phyloP scores from a whole-genome alignment of 1,284 basidiomycete species.

The Phellopilus nigrolimitatus region DNA sequence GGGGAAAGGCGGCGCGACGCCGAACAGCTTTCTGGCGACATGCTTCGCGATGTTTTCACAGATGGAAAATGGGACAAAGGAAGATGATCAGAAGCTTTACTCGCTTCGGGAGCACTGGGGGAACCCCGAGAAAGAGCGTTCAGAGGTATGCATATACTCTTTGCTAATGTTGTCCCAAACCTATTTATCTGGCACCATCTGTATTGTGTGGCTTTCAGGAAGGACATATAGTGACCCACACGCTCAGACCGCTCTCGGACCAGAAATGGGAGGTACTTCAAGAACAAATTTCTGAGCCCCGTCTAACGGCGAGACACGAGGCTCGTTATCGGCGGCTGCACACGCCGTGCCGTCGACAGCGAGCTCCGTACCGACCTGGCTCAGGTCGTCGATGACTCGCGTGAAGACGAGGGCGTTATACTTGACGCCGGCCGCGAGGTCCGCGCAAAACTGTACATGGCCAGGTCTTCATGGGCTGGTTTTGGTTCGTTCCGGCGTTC shows the following conservation, averaged over 20 bases:
- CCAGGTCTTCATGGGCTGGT: slow-evolving; percentile 74
- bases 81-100: slow-evolving; percentile 76
- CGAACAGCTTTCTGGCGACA: slow-evolving; percentile 35
- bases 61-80: slow-evolving; percentile 59
- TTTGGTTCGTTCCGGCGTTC: slow-evolving; percentile 81
- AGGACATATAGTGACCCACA: slow-evolving; percentile 39
- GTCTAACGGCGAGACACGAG: slow-evolving; percentile 29
- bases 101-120: slow-evolving; percentile 43
- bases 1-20: slow-evolving; percentile 35
- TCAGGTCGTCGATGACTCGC: slow-evolving; percentile 14
- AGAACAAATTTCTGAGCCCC: slow-evolving; percentile 31
- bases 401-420: slow-evolving; percentile 42
- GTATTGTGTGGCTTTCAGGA: slow-evolving; percentile 28
- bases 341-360: slow-evolving; percentile 36
- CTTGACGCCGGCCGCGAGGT: slow-evolving; percentile 69
- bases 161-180: slow-evolving; percentile 2
- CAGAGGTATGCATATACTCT: slow-evolving; percentile 26
- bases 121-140: slow-evolving; percentile 30
- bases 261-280: slow-evolving; percentile 41
- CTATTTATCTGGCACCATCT: background rate
- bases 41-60: slow-evolving; percentile 41
- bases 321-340: no score
- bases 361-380: slow-evolving; percentile 12
- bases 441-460: slow-evolving; percentile 74
- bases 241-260: slow-evolving; percentile 40